phyloP scores from a whole-genome alignment of 768 basidiomycete species.

The Boletellus emodensis region DNA sequence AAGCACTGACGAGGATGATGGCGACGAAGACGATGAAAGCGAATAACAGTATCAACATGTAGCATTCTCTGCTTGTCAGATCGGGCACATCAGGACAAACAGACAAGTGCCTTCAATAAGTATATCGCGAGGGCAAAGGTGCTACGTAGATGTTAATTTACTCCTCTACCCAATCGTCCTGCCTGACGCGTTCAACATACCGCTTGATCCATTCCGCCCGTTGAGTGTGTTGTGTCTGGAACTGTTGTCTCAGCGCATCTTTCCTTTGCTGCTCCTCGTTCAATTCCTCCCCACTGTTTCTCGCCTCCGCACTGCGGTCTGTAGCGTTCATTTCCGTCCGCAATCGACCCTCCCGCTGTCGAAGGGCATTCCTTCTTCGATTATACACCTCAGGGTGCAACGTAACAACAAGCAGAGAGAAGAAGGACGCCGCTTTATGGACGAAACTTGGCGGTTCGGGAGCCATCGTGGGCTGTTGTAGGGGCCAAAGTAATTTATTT shows the following conservation, averaged over 20 bases:
- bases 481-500: conserved; percentile 45
- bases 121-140: not conserved
- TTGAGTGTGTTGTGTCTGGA: conserved; percentile 46
- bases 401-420: conserved; percentile 54
- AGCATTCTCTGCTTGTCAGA: not conserved
- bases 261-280: conserved; percentile 31
- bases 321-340: conserved; percentile 57
- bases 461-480: conserved; percentile 12
- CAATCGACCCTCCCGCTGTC: conserved; percentile 60
- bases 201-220: conserved; percentile 59
- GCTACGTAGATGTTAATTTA: conserved; percentile 19
- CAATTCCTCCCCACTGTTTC: conserved; percentile 30
- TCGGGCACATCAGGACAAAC: not conserved
- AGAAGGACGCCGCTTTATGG: conserved; percentile 51
- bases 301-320: conserved; percentile 23
- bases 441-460: conserved; percentile 43
- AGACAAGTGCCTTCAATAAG: not conserved
- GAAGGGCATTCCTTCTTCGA: conserved; percentile 53
- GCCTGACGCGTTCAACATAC: conserved; percentile 62
- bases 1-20: conserved; percentile 61
- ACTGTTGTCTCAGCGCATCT: conserved; percentile 34
- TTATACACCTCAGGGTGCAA: conserved; percentile 76
- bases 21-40: conserved; percentile 45
- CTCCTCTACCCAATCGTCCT: conserved; percentile 69
- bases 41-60: conserved; percentile 28